These are phyloP conservation scores for Colletotrichum orchidophilum DNA, from an alignment of 2,329 filamentous ascomycete species.

Conservation along the genomic window DNA sequence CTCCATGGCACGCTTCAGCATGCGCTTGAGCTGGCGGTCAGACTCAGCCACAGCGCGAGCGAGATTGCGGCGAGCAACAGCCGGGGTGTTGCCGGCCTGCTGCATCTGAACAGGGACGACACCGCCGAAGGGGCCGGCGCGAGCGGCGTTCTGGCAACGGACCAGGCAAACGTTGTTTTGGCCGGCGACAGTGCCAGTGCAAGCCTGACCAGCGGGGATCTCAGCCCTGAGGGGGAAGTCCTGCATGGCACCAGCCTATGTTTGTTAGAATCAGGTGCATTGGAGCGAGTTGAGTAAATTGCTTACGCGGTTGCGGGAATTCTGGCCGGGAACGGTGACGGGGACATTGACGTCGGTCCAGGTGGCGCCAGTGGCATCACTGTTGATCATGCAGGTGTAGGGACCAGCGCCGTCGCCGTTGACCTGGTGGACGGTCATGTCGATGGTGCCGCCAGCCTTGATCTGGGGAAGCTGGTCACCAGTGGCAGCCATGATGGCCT, in stretches of 20 bases:
- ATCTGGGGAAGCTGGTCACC: slow-evolving; percentile 68
- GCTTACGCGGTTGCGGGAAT: slow-evolving; percentile 53
- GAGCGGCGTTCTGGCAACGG: slow-evolving; percentile 64
- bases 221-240: slow-evolving; percentile 59
- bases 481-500: slow-evolving; percentile 65
- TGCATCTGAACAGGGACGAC: slow-evolving; percentile 42
- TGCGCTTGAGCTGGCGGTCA: slow-evolving; percentile 33
- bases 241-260: slow-evolving; percentile 46
- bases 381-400: slow-evolving; percentile 67
- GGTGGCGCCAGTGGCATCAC: slow-evolving; percentile 59
- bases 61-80: slow-evolving; percentile 31
- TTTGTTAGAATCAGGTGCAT: not conserved
- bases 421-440: slow-evolving; percentile 58
- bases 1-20: slow-evolving; percentile 36
- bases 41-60: slow-evolving; percentile 27
- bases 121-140: slow-evolving; percentile 65
- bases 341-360: slow-evolving; percentile 62
- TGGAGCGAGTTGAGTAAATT: not conserved
- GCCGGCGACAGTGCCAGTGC: slow-evolving; percentile 65
- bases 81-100: slow-evolving; percentile 24
- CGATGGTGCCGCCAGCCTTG: slow-evolving; percentile 62
- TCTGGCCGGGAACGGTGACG: slow-evolving; percentile 59
- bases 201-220: slow-evolving; percentile 60
- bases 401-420: slow-evolving; percentile 44
- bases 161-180: slow-evolving; percentile 67